Evolutionary conservation across 2,329 filamentous ascomycete species (phyloP), one percentile per base, ranked within the genome.

Genomic region (Pezicula radicicola): DNA sequence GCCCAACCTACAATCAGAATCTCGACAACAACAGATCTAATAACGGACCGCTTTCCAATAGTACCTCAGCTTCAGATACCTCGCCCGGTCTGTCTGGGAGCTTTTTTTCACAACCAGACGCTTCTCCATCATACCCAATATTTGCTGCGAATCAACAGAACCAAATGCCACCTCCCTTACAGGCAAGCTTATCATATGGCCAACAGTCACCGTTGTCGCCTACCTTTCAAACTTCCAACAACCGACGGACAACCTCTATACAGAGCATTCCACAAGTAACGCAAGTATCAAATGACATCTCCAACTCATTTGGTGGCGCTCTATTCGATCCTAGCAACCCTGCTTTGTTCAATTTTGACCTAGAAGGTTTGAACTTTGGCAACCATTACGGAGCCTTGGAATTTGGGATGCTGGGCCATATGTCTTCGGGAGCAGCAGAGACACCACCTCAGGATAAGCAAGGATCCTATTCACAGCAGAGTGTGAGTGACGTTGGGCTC

Each of bases 371-470:
- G 67, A 94, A 94, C 68, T 99, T 97, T 69, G 92, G 91, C 51
- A 97, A 94, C 66, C 91, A 96, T 58, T 99, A 97, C 66, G 93
- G 92, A 54, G 93, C 92, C 16, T 79, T 96, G 69, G 94, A 97
- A 69, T 97, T 97, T 68, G 89, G 91, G 49, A 97, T 97, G 82
- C 81, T 99, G 0, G 91, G 91, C 27, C 93, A 97, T 68, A 96
- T 99, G 89, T 91, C 90, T 54, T 91, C 89, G n/a, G 89, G 89
- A 13, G 88, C 89, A 13, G 88, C 85, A n/a, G 89, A 94, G 61
- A 89, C 85, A 15, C 84, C 87, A 6, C 83, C 87, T 5, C 83
- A 84, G 50, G 89, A 94, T 53, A 68, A 63, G 41, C 61, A 56
- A 49, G 67, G 69, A 6, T 70, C 75, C 5, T 65, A 78, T 52